Conservation (phyloP, 2,329 filamentous ascomycete genomes). For the Colletotrichum gigasporum region DNA sequence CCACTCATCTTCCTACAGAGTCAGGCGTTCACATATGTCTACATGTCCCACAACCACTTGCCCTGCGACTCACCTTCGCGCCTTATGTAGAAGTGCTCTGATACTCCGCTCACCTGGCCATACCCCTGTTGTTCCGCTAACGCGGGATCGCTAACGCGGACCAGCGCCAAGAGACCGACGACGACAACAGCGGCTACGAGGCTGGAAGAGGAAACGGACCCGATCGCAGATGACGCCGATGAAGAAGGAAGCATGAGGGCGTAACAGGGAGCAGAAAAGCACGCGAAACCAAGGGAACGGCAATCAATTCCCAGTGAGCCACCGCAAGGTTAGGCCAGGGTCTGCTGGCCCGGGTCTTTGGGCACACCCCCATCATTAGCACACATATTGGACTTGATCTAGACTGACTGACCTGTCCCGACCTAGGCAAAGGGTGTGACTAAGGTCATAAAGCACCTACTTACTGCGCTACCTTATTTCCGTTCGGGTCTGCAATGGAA, state of each 20-base stretch:
- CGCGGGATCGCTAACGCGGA: too few relatives aligned
- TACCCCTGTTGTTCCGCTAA: neutral
- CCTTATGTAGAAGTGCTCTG: too few relatives aligned
- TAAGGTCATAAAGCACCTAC: too few relatives aligned
- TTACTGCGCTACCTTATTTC: constrained; percentile 1
- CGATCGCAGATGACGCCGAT: neutral
- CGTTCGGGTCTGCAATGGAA: neutral
- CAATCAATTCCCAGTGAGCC: too few relatives aligned
- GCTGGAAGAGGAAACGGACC: neutral
- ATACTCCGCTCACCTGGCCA: neutral
- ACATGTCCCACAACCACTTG: neutral
- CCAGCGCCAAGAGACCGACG: neutral
- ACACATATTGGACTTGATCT: too few relatives aligned
- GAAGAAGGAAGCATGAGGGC: neutral
- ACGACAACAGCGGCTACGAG: neutral
- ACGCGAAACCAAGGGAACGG: neutral
- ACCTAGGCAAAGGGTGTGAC: too few relatives aligned
- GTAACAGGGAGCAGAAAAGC: neutral
- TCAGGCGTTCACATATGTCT: neutral
- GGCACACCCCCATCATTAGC: neutral
- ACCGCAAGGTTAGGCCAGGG: too few relatives aligned
- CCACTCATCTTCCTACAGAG: constrained; percentile 1
- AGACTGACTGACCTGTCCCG: too few relatives aligned
- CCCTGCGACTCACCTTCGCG: neutral
- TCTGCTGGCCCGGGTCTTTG: neutral